phyloP scores from a whole-genome alignment of 352 stramenopile species.

The Phytophthora cactorum region DNA sequence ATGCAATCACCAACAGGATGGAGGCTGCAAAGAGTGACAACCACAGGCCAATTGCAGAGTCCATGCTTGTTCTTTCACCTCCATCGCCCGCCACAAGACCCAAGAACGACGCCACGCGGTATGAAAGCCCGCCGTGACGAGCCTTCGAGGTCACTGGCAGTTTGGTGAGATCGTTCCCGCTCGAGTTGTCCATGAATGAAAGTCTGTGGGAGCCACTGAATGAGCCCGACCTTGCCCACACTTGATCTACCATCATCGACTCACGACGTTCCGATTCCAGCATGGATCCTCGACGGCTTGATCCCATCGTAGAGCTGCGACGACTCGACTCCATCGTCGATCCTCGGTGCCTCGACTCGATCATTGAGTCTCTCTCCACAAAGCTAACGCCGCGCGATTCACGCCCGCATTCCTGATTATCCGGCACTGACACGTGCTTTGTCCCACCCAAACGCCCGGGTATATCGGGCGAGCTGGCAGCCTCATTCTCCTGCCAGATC shows the following conservation, averaged over 20 bases:
- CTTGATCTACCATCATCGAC: slow-evolving; percentile 42
- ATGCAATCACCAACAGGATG: slow-evolving; percentile 50
- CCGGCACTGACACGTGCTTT: slow-evolving; percentile 17
- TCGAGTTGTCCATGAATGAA: slow-evolving; percentile 39
- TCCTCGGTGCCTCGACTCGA: slow-evolving; percentile 21
- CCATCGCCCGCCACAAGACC: slow-evolving; percentile 29
- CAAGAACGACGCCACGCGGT: slow-evolving; percentile 32
- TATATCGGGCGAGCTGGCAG: slow-evolving; percentile 9
- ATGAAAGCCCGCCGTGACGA: slow-evolving; percentile 19
- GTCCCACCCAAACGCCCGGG: slow-evolving; percentile 1
- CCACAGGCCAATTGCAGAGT: slow-evolving; percentile 58
- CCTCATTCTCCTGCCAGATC: slow-evolving; percentile 46
- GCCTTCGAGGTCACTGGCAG: not conserved
- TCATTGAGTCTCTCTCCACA: slow-evolving; percentile 16
- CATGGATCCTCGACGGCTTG: slow-evolving; percentile 36
- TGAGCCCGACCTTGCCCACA: slow-evolving; percentile 36
- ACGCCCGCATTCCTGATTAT: slow-evolving; percentile 3
- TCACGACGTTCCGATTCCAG: slow-evolving; percentile 39
- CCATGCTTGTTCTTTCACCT: slow-evolving; percentile 27
- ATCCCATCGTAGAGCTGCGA: slow-evolving; percentile 23
- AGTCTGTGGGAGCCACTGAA: slow-evolving; percentile 22
- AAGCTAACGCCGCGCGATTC: slow-evolving; percentile 33
- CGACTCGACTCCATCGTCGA: slow-evolving; percentile 29
- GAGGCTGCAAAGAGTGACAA: slow-evolving; percentile 60
- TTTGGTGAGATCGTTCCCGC: slow-evolving; percentile 14